Conservation (phyloP, 106 monocot genomes). For the Dendrobium officinale region DNA sequence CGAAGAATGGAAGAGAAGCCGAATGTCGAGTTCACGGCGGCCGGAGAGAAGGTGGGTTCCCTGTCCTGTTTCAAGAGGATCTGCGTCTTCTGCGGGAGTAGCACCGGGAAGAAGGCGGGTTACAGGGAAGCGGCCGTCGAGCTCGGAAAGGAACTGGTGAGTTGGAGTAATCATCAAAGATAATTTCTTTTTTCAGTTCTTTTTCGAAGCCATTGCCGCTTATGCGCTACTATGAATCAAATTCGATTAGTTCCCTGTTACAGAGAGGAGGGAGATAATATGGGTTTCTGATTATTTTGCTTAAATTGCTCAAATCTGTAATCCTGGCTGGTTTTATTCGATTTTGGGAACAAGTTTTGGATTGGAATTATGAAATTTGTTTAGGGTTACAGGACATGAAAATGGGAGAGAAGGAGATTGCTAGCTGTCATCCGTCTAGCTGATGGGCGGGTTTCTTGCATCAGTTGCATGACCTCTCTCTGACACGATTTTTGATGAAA, state of each 20-base stretch:
- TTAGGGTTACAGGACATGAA: neutral
- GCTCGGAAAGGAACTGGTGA: conserved; percentile 68
- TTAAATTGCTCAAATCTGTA: neutral
- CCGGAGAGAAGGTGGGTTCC: neutral
- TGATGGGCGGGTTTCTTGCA: conserved; percentile 48
- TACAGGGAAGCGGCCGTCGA: conserved; percentile 65
- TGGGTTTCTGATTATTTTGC: neutral
- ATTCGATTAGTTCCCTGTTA: neutral
- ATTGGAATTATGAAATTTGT: neutral
- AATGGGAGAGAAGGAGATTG: conserved; percentile 11
- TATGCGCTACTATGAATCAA: neutral
- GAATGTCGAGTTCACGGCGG: neutral
- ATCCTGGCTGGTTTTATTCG: neutral
- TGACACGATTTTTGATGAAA: neutral
- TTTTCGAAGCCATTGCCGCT: neutral
- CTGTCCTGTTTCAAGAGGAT: conserved; percentile 23
- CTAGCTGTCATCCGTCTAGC: conserved; percentile 45
- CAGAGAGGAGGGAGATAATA: no score
- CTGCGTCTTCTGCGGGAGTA: conserved; percentile 75
- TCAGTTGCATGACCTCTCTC: conserved; percentile 15
- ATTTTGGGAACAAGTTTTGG: neutral
- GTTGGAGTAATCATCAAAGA: neutral
- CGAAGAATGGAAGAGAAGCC: neutral
- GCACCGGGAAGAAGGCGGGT: conserved; percentile 42
- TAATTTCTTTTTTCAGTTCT: neutral